Evolutionary conservation across 768 basidiomycete genomes (phyloP).

Genomic region (Russula ochroleuca): DNA sequence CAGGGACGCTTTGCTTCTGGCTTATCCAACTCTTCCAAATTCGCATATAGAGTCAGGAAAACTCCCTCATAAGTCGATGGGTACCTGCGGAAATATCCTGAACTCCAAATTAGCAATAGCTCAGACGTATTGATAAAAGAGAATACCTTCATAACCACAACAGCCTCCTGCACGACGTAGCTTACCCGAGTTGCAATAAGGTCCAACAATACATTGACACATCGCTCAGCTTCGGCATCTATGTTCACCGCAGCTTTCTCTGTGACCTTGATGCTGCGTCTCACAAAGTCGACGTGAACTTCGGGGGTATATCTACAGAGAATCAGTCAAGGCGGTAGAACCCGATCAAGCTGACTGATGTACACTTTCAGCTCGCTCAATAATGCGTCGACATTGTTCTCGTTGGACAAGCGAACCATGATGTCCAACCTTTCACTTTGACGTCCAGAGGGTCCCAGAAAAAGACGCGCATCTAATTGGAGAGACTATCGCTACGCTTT

Average conservation of each 20-base stretch:
- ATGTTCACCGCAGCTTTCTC: slow-evolving; percentile 97
- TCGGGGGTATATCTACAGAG: slow-evolving; percentile 82
- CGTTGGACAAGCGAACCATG: slow-evolving; percentile 91
- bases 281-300: slow-evolving; percentile 97
- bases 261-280: slow-evolving; percentile 90
- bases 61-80: slow-evolving; percentile 97
- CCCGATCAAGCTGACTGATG: slow-evolving; percentile 31
- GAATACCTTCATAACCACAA: slow-evolving; percentile 95
- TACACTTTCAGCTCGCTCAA: slow-evolving; percentile 95
- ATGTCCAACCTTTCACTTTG: slow-evolving; percentile 96
- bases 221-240: too few relatives aligned
- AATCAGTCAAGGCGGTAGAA: slow-evolving; percentile 16
- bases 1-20: slow-evolving; percentile 94
- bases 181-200: slow-evolving; percentile 90
- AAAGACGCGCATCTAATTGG: slow-evolving; percentile 98
- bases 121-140: too few relatives aligned
- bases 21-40: slow-evolving; percentile 94
- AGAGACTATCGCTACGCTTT: slow-evolving; percentile 83
- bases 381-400: slow-evolving; percentile 90
- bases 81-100: slow-evolving; percentile 97
- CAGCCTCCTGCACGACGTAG: slow-evolving; percentile 97
- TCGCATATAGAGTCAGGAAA: slow-evolving; percentile 91
- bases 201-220: slow-evolving; percentile 90
- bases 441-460: slow-evolving; percentile 99
- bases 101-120: neutral